These are phyloP conservation scores for Senna tora DNA, from an alignment of 306 rosid species.

Conservation along the genomic window DNA sequence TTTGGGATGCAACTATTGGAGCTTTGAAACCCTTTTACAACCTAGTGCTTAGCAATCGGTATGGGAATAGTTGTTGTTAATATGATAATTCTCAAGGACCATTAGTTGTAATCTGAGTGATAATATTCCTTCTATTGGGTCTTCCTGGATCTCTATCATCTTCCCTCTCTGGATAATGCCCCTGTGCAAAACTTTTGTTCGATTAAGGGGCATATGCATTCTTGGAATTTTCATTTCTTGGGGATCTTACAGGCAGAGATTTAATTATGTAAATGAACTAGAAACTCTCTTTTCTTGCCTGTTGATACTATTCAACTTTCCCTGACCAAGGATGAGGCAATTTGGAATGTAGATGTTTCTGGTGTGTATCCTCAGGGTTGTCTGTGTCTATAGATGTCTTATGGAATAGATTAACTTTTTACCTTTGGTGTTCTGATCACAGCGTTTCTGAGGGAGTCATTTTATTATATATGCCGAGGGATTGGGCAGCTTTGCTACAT, in stretches of 20 bases:
- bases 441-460: neutral
- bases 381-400: neutral
- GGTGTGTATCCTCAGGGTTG: neutral
- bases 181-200: neutral
- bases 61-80: neutral
- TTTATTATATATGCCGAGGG: neutral
- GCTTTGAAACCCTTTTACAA: conserved; percentile 7
- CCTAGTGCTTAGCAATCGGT: neutral
- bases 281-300: neutral
- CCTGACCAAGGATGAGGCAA: neutral
- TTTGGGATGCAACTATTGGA: neutral
- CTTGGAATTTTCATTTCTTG: neutral
- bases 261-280: neutral
- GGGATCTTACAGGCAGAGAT: neutral
- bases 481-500: neutral
- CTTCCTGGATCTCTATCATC: neutral
- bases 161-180: neutral
- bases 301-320: neutral
- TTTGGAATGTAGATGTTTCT: neutral
- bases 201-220: neutral
- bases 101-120: neutral
- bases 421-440: neutral
- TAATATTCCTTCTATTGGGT: neutral
- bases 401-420: neutral
- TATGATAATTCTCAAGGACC: neutral